A percentile compares a stretch with the other conserved stretches of the same genome.
Evolutionary conservation across 1,284 basidiomycete genomes (phyloP).

Genomic region (Trametes sp.): DNA sequence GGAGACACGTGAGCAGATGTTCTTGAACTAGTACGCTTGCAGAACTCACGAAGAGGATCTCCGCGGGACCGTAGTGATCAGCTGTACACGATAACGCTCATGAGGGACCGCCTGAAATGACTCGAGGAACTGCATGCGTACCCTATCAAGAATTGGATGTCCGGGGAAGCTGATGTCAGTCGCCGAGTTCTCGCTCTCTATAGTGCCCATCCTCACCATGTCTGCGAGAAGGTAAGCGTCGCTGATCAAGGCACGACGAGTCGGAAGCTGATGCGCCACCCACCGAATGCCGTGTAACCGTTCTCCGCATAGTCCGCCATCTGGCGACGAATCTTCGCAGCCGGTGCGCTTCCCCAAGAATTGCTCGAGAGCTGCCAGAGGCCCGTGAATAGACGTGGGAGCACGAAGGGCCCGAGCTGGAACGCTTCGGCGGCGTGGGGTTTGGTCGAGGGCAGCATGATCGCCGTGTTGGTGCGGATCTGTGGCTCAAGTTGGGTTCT

Average conservation of each 20-base stretch:
- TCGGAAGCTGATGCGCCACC: slow-evolving; percentile 4
- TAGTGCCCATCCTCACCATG: slow-evolving; percentile 43
- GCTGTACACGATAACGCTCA: slow-evolving; percentile 51
- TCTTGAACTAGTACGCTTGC: too few species aligned
- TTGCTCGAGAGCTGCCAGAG: slow-evolving; percentile 86
- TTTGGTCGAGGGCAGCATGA: slow-evolving; percentile 12
- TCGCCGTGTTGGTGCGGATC: slow-evolving; percentile 12
- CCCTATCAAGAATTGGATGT: slow-evolving; percentile 7
- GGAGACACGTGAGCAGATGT: slow-evolving; percentile 12
- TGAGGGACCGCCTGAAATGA: not conserved
- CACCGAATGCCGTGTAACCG: slow-evolving; percentile 72
- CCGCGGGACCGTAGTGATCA: slow-evolving; percentile 84
- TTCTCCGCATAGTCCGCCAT: slow-evolving; percentile 70
- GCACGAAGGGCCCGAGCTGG: slow-evolving; percentile 62
- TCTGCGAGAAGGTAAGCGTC: slow-evolving; percentile 42
- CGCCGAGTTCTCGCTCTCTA: too few species aligned
- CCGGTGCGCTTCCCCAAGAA: slow-evolving; percentile 80
- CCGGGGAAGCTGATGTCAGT: slow-evolving; percentile 1
- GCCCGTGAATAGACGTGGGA: slow-evolving; percentile 77
- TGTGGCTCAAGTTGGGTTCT: slow-evolving; percentile 1
- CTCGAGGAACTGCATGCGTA: not conserved
- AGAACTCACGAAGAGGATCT: slow-evolving; percentile 74
- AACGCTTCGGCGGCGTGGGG: slow-evolving; percentile 46
- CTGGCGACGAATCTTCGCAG: slow-evolving; percentile 66
- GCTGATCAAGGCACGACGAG: not conserved